Percentiles rank a stretch among this genome's conserved stretches.
Conservation (phyloP, 148 eudicot genomes). For the Amaranthus cruentus region DNA sequence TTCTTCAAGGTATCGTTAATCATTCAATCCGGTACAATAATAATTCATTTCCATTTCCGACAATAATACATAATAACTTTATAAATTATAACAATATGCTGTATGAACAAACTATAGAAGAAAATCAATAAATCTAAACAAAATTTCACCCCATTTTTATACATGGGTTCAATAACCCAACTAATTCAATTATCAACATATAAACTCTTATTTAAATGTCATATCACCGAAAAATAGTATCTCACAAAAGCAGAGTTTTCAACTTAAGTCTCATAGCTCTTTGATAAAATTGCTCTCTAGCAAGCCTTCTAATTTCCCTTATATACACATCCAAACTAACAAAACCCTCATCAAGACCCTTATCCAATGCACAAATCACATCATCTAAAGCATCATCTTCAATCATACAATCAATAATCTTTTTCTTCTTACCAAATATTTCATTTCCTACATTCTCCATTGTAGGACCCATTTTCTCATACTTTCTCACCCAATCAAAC, state of each 20-base stretch:
- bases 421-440: slow-evolving; percentile 26
- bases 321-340: slow-evolving; percentile 33
- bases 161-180: too few relatives aligned
- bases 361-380: slow-evolving; percentile 41
- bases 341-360: slow-evolving; percentile 36
- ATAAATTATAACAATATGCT: too few relatives aligned
- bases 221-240: not conserved
- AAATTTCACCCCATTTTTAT: too few relatives aligned
- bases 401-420: slow-evolving; percentile 26
- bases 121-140: too few relatives aligned
- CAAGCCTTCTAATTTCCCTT: slow-evolving; percentile 36
- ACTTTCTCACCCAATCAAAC: slow-evolving; percentile 34
- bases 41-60: too few relatives aligned
- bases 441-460: slow-evolving; percentile 4
- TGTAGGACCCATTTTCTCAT: not conserved
- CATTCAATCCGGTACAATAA: too few relatives aligned
- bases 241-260: not conserved
- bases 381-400: slow-evolving; percentile 42
- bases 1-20: too few relatives aligned
- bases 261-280: slow-evolving; percentile 23
- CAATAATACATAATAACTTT: too few relatives aligned
- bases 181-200: too few relatives aligned
- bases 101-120: too few relatives aligned
- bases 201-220: too few relatives aligned
- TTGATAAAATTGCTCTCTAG: slow-evolving; percentile 41